Conservation (phyloP, 108 stramenopile genomes). For the Aurantiochytrium sp. region DNA sequence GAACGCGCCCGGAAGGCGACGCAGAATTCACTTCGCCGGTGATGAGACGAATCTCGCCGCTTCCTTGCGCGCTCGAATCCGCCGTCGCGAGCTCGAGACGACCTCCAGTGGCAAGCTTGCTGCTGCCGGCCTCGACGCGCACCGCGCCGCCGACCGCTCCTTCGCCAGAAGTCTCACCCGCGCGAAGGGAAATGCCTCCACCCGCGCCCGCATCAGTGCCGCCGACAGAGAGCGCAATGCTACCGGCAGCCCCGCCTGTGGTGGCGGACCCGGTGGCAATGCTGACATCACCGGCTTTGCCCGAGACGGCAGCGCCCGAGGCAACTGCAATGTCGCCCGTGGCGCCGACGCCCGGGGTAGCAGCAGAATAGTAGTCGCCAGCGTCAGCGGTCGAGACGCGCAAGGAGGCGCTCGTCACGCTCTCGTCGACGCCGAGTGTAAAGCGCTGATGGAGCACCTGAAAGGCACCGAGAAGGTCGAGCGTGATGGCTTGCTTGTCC, state of each 20-base stretch:
- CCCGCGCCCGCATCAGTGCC: not conserved
- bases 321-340: not conserved
- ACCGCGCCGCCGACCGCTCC: not conserved
- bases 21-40: not conserved
- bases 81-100: not conserved
- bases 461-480: slow-evolving; percentile 59
- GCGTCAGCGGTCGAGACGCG: not conserved
- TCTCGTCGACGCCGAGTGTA: not conserved
- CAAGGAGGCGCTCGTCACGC: not conserved
- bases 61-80: not conserved
- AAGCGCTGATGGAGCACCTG: slow-evolving; percentile 54
- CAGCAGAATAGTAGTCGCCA: not conserved
- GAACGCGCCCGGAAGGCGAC: not conserved
- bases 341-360: not conserved
- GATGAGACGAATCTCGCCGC: not conserved
- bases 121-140: not conserved
- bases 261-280: not conserved
- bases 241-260: not conserved
- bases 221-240: not conserved
- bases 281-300: not conserved
- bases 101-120: not conserved
- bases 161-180: not conserved
- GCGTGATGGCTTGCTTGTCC: slow-evolving; percentile 58
- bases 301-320: not conserved
- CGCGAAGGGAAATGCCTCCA: not conserved